A percentile compares a stretch with the other conserved stretches of the same genome.
These are phyloP conservation scores for Excoecaria agallocha DNA, from an alignment of 345 rosid species.

Conservation along the genomic window DNA sequence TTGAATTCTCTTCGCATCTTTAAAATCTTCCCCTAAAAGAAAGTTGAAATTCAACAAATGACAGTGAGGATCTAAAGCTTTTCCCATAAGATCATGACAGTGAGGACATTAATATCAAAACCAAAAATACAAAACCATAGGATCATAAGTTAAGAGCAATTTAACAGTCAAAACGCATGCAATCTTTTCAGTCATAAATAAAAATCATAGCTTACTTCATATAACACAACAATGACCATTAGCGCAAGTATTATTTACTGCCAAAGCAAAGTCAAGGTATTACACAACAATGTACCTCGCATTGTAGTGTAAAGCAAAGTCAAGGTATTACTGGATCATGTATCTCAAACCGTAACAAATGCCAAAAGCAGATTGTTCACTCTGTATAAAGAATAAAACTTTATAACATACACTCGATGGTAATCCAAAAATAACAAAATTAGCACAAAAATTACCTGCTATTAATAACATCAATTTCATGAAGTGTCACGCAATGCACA, in stretches of 20 bases:
- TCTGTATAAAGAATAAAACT: neutral
- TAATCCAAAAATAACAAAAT: neutral
- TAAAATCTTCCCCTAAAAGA: neutral
- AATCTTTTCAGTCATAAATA: neutral
- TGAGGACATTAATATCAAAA: neutral
- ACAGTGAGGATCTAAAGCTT: neutral
- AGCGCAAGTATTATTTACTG: neutral
- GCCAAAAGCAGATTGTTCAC: neutral
- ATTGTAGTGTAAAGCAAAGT: neutral
- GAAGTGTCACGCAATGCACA: conserved; percentile 89
- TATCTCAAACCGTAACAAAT: neutral
- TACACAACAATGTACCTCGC: no score
- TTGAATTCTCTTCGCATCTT: no score
- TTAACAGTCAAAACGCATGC: neutral
- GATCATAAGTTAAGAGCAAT: neutral
- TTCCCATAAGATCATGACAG: neutral
- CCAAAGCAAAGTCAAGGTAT: neutral
- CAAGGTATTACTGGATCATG: neutral
- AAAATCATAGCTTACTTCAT: neutral
- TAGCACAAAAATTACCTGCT: conserved; percentile 59
- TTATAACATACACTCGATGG: neutral
- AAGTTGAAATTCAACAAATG: neutral
- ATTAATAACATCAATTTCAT: conserved; percentile 96
- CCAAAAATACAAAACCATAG: neutral
- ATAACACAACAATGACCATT: neutral